A percentile compares a stretch with the other conserved stretches of the same genome.
Conservation (phyloP, 768 basidiomycete genomes). For the Tulasnella sp. region DNA sequence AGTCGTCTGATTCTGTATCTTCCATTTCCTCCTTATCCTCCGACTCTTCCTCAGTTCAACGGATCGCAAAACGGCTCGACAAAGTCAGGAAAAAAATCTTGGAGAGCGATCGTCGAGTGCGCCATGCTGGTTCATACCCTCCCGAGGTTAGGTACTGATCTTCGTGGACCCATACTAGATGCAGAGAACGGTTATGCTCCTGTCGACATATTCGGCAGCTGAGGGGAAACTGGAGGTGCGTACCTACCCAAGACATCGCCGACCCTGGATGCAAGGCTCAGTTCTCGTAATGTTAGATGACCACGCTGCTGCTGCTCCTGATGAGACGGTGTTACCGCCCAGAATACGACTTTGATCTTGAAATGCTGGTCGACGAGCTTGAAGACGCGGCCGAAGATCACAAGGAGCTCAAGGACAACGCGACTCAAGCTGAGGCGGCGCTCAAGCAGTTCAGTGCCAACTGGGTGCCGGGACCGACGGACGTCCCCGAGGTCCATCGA, state of each 20-base stretch:
- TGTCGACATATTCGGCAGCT: neutral
- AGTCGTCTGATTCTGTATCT: neutral
- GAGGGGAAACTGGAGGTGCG: neutral
- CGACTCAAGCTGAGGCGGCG: neutral
- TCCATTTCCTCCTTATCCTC: neutral
- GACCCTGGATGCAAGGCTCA: neutral
- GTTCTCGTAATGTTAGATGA: neutral
- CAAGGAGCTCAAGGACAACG: neutral
- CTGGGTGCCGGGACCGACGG: neutral
- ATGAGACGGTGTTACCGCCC: neutral
- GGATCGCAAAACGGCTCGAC: neutral
- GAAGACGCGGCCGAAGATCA: neutral
- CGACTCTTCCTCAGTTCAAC: neutral
- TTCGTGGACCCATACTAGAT: neutral
- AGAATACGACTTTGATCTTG: neutral
- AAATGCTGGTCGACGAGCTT: neutral
- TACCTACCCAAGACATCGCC: neutral
- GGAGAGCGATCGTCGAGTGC: neutral
- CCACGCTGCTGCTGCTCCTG: neutral
- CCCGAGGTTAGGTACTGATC: neutral
- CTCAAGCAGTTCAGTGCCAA: neutral
- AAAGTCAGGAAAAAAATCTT: neutral
- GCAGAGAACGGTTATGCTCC: neutral
- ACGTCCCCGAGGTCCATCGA: neutral
- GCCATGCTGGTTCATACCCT: neutral